Base-by-base conservation (phyloP, 2,329 filamentous ascomycete species). In the Calonectria pteridis region DNA sequence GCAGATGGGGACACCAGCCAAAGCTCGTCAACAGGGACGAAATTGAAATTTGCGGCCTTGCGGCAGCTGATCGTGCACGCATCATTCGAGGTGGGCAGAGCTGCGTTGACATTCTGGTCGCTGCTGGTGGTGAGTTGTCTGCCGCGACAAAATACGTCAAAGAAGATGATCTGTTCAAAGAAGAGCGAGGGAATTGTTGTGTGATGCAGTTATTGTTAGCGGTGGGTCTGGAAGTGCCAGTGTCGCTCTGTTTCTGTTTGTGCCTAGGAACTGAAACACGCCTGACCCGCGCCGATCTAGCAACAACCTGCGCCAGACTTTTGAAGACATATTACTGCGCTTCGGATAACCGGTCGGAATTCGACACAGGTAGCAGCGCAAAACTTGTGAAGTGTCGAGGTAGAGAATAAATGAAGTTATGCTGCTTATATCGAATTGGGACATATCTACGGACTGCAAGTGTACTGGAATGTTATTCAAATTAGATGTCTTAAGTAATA, bases 141-240 rank as follows among this genome's bases (percentile, higher is more conserved):
- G 37, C 65, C 13, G 26, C n/a, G 18, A 71, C 69, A 6, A 62
- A 71, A 23, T 20, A 71, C 16, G 20, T 71, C 10, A 66, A 59
- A 16, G 69, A 71, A 7, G 69, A 71, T 2, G 69, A 71, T 35
- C 50, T 71, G 16, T 71, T 28, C 40, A 40, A 71, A 26, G 69
- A 71, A 28, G 20, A 71, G 31, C 35, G 9, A 28, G 31, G 40
- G 6, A 35, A 13, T 5, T 71, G 69, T 14, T 67, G 62, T 23
- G 63, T 71, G 3, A 71, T 71, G 62, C 66, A 66, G 51, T 35
- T 23, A 3, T n/a, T 6, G 29, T 7, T 37, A 1, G 2, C n/a
- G 3, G 13, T 16, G 6, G 5, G n/a, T 4, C 20, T 3, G 5
- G 26, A 10, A 3, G 43, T 13, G 40, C 43, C 23, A n/a, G 11